Evolutionary conservation across 768 basidiomycete genomes (phyloP).

Genomic region (Pleurotus djamor): DNA sequence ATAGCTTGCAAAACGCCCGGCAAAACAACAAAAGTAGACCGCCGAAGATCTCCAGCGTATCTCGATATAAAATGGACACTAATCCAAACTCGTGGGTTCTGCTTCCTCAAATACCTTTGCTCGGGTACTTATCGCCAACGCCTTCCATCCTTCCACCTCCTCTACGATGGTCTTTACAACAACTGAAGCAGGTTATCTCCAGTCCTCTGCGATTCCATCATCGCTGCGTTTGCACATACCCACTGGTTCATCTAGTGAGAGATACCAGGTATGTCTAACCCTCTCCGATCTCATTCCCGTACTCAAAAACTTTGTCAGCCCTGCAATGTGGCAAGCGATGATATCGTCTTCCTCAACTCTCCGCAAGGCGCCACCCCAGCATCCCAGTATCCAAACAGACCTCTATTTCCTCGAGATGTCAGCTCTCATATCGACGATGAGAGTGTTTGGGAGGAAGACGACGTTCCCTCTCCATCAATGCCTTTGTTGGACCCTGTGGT

Average conservation of each 20-base stretch:
- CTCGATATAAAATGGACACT: slow-evolving; percentile 8
- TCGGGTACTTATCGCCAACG: background rate
- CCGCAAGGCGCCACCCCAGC: background rate
- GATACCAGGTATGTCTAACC: background rate
- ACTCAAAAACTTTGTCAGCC: background rate
- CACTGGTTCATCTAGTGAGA: background rate
- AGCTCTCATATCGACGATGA: background rate
- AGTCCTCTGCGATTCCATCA: background rate
- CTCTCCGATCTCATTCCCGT: background rate
- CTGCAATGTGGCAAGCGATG: background rate
- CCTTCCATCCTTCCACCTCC: background rate
- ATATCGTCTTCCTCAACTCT: slow-evolving; percentile 4
- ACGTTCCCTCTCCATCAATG: background rate
- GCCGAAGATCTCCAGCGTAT: slow-evolving; percentile 1
- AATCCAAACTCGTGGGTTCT: background rate
- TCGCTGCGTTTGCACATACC: background rate
- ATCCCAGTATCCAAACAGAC: background rate
- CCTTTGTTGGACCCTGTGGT: slow-evolving; percentile 3
- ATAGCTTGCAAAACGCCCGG: slow-evolving; percentile 5
- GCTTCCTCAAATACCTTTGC: background rate
- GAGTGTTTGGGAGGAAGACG: slow-evolving; percentile 5
- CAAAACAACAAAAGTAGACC: slow-evolving; percentile 4
- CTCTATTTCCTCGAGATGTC: background rate
- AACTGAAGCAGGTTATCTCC: background rate
- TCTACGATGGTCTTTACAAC: background rate